Conservation (phyloP, 257 asterid species). For the Forsythia viridissima region DNA sequence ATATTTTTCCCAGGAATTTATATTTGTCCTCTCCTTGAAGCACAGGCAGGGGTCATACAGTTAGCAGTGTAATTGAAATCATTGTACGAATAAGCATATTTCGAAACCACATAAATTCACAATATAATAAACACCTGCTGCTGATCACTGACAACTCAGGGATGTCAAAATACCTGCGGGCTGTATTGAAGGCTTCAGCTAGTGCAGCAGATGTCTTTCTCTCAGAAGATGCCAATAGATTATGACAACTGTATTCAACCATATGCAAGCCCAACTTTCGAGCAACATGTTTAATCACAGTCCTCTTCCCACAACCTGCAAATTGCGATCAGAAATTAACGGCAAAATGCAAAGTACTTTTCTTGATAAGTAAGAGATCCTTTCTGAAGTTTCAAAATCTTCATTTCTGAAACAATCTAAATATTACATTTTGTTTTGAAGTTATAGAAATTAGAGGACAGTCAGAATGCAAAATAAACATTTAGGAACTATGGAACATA, state of each 20-base stretch:
- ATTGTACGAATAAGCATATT: neutral
- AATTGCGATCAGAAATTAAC: constrained; percentile 26
- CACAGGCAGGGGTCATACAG: neutral
- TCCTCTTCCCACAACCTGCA: constrained; percentile 94
- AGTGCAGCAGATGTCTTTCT: constrained; percentile 77
- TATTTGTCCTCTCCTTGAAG: neutral
- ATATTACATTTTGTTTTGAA: neutral
- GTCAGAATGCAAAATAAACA: constrained; percentile 11
- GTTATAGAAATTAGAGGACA: neutral
- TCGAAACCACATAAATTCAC: neutral
- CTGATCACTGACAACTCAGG: constrained; percentile 22
- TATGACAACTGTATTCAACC: constrained; percentile 88
- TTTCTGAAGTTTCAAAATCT: constrained; percentile 5
- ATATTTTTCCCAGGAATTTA: neutral
- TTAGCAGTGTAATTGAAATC: neutral
- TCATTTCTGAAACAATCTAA: neutral
- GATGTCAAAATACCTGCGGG: constrained; percentile 65
- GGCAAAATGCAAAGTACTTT: neutral
- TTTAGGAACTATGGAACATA: neutral
- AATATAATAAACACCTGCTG: constrained; percentile 1
- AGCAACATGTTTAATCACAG: constrained; percentile 79
- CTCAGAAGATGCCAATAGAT: constrained; percentile 74
- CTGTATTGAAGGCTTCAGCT: constrained; percentile 79
- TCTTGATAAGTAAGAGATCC: neutral
- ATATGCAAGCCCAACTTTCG: constrained; percentile 85